A percentile compares a stretch with the other conserved stretches of the same genome.
Conservation (phyloP, 495 filamentous ascomycete species). For the Astrocystis sublimbata region DNA sequence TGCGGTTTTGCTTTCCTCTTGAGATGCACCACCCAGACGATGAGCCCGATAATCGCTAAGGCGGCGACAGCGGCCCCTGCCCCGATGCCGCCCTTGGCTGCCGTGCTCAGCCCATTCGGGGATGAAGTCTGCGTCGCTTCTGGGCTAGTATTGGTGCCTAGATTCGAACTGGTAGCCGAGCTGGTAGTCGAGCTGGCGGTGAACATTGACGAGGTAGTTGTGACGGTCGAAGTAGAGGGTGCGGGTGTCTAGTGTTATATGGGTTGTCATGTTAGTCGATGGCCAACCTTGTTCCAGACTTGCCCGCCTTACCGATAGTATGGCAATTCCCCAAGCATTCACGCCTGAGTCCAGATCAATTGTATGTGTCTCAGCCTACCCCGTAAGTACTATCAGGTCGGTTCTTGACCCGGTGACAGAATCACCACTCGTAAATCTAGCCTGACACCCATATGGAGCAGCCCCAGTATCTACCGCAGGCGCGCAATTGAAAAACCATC, state of each 20-base stretch:
- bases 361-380: constrained; percentile 1
- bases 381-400: not conserved
- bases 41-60: no score
- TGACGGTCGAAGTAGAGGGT: not conserved
- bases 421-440: not conserved
- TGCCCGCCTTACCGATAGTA: not conserved
- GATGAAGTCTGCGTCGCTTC: no score
- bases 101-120: no score
- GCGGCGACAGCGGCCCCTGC: no score
- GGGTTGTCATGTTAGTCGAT: not conserved
- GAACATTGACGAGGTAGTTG: not conserved
- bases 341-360: not conserved
- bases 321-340: constrained; percentile 8
- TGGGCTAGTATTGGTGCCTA: no score
- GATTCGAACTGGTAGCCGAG: not conserved
- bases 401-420: not conserved
- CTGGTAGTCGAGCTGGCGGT: not conserved
- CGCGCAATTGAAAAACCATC: constrained; percentile 3
- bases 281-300: not conserved
- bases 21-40: no score
- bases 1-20: no score
- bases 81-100: no score
- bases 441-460: not conserved
- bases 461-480: not conserved
- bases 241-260: not conserved